Evolutionary conservation across 441 rosid species (phyloP).

Genomic region (Kokia cookei): DNA sequence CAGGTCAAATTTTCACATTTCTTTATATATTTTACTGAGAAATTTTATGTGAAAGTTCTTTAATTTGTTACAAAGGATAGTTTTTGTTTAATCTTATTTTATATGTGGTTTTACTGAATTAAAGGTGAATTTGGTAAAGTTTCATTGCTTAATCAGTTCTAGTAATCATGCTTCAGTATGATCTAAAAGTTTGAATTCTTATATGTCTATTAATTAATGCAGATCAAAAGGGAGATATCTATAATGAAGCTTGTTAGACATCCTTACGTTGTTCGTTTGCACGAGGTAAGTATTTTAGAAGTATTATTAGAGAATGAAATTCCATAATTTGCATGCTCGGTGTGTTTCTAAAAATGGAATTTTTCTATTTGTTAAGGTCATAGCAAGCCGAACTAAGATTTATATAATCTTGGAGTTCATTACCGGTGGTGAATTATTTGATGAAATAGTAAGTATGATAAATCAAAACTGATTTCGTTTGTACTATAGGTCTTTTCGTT

Average conservation of each 20-base stretch:
- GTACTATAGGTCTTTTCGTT: not conserved
- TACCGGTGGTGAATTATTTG: conserved; percentile 96
- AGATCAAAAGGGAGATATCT: conserved; percentile 98
- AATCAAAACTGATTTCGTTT: not conserved
- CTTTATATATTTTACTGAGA: not conserved
- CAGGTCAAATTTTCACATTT: not conserved
- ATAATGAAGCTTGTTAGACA: conserved; percentile 99
- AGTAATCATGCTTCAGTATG: not conserved
- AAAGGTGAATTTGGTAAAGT: not conserved
- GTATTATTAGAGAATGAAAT: not conserved
- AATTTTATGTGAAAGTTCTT: not conserved
- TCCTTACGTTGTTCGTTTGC: conserved; percentile 83
- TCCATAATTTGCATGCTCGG: not conserved
- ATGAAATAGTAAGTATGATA: conserved; percentile 77
- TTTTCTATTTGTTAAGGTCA: conserved; percentile 38
- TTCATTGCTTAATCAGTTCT: not conserved
- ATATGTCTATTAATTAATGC: conserved; percentile 1
- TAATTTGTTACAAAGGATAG: conserved; percentile 12
- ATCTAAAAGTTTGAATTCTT: not conserved
- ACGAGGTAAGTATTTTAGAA: conserved; percentile 46
- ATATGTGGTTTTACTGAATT: not conserved
- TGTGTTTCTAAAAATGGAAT: conserved; percentile 2
- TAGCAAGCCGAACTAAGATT: conserved; percentile 90
- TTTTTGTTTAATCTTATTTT: not conserved
- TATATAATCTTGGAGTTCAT: conserved; percentile 93